Conservation (phyloP, 176 grass and related monocot species). For the Eremochloa ophiuroides region DNA sequence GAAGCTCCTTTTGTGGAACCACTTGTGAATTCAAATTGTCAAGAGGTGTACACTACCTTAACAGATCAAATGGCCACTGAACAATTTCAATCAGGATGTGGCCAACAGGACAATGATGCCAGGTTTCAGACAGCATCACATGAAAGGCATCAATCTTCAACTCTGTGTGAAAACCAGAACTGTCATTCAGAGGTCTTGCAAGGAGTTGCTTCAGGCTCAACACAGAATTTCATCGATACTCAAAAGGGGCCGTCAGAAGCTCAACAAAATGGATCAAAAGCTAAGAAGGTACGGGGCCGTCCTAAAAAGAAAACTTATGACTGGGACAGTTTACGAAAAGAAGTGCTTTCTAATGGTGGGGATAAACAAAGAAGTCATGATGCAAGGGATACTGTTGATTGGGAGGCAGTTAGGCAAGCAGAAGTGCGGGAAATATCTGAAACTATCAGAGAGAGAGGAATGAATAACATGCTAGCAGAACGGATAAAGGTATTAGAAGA, state of each 20-base stretch:
- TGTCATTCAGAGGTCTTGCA: slow-evolving; percentile 10
- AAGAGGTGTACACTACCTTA: slow-evolving; percentile 14
- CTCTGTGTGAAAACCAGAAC: slow-evolving; percentile 20
- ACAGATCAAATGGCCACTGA: neutral
- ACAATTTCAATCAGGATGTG: slow-evolving; percentile 13
- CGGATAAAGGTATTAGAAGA: slow-evolving; percentile 62
- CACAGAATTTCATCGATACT: slow-evolving; percentile 23
- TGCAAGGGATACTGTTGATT: slow-evolving; percentile 68
- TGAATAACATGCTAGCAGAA: slow-evolving; percentile 88
- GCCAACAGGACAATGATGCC: neutral
- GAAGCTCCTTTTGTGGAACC: slow-evolving; percentile 14
- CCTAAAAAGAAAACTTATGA: slow-evolving; percentile 52
- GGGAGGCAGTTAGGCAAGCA: slow-evolving; percentile 61
- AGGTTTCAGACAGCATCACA: slow-evolving; percentile 19
- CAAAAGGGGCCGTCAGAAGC: slow-evolving; percentile 21
- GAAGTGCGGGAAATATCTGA: slow-evolving; percentile 59
- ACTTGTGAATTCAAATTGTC: slow-evolving; percentile 1
- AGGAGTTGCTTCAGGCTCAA: slow-evolving; percentile 15
- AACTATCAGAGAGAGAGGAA: slow-evolving; percentile 71
- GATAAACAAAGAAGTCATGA: slow-evolving; percentile 47
- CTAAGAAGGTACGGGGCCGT: slow-evolving; percentile 34
- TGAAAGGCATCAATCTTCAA: slow-evolving; percentile 22
- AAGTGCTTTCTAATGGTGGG: slow-evolving; percentile 24
- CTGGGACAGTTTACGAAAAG: slow-evolving; percentile 85
- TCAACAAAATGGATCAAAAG: slow-evolving; percentile 39